Evolutionary conservation across 176 grass and related monocot genomes (phyloP).

Genomic region (Phyllostachys edulis): DNA sequence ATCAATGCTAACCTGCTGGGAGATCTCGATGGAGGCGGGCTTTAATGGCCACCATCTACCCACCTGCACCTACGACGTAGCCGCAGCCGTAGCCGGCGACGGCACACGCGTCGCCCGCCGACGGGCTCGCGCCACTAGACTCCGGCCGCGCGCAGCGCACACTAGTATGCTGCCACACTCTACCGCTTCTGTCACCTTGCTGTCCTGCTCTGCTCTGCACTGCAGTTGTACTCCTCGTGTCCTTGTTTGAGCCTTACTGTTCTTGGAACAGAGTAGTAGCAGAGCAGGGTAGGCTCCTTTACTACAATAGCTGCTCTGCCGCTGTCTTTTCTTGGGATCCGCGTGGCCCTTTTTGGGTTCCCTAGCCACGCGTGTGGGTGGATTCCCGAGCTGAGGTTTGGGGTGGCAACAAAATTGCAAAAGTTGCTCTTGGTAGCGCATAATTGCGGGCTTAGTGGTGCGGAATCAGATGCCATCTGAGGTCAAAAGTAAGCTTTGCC

Average conservation of each 20-base stretch:
- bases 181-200: neutral
- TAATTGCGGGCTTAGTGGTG: neutral
- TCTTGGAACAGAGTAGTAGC: neutral
- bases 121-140: neutral
- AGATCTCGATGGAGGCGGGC: conserved; percentile 14
- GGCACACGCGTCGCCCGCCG: neutral
- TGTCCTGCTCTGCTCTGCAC: neutral
- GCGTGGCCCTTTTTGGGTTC: neutral
- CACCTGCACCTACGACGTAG: neutral
- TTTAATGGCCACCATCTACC: neutral
- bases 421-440: neutral
- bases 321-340: conserved; percentile 1
- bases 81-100: neutral
- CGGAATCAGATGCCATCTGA: conserved; percentile 18
- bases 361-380: conserved; percentile 1
- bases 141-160: neutral
- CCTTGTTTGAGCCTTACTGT: neutral
- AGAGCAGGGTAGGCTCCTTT: neutral
- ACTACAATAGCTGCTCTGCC: neutral
- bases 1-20: neutral
- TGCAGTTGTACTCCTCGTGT: neutral
- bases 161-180: neutral
- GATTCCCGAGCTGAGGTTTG: neutral
- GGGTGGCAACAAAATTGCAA: neutral
- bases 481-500: neutral